Conservation (phyloP, 306 rosid species). For the Boehmeria nivea region DNA sequence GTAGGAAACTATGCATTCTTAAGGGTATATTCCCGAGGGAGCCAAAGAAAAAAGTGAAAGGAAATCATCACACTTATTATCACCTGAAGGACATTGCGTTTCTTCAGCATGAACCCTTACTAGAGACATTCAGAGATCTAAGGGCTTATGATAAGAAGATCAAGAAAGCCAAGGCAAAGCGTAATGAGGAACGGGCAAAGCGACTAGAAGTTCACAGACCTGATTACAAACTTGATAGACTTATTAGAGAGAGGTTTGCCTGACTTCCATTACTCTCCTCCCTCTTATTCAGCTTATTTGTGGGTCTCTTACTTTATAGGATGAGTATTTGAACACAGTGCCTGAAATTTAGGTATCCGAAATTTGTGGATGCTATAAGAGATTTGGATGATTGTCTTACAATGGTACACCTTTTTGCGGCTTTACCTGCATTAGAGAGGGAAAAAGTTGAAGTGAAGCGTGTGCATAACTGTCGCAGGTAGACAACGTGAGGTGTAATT, state of each 20-base stretch:
- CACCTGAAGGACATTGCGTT: constrained; percentile 88
- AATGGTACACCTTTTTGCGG: constrained; percentile 87
- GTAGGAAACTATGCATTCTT: constrained; percentile 80
- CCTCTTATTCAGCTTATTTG: not conserved
- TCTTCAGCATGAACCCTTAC: constrained; percentile 80
- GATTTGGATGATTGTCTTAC: constrained; percentile 93
- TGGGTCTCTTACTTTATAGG: not conserved
- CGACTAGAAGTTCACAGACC: constrained; percentile 48
- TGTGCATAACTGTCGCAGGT: constrained; percentile 73
- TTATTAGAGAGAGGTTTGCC: constrained; percentile 71
- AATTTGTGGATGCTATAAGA: constrained; percentile 79
- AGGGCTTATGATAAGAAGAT: constrained; percentile 71
- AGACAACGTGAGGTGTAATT: constrained; percentile 7
- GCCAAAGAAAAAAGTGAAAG: constrained; percentile 92
- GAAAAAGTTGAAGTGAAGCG: constrained; percentile 64
- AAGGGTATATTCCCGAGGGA: constrained; percentile 90
- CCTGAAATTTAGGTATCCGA: constrained; percentile 60
- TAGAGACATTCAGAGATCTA: constrained; percentile 61
- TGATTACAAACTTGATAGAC: constrained; percentile 54
- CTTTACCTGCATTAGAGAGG: constrained; percentile 69
- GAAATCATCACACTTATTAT: constrained; percentile 85
- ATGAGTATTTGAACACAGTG: constrained; percentile 13
- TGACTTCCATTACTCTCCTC: not conserved
- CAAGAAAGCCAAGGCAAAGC: constrained; percentile 81
- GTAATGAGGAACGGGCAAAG: constrained; percentile 61